Conservation (phyloP, 2,329 filamentous ascomycete species). For the Talaromyces sp. region DNA sequence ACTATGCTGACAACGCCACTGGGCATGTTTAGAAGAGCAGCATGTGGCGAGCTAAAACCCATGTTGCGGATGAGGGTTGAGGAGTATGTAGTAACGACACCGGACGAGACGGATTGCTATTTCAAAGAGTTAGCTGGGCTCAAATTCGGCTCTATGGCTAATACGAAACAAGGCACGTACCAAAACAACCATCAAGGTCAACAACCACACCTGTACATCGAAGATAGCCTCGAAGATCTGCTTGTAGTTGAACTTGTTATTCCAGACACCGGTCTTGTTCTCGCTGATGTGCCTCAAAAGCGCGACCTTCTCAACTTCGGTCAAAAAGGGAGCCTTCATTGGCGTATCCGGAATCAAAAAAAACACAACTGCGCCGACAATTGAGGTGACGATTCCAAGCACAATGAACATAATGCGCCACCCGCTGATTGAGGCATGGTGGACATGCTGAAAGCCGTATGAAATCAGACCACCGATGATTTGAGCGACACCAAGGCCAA, state of each 20-base stretch:
- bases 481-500: conserved; percentile 60
- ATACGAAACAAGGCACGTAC: neutral
- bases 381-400: conserved; percentile 48
- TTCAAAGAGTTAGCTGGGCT: conserved; percentile 25
- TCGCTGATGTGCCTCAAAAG: conserved; percentile 45
- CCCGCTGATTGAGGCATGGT: conserved; percentile 34
- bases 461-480: conserved; percentile 35
- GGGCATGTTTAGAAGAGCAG: conserved; percentile 48
- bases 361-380: conserved; percentile 44
- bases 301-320: conserved; percentile 39
- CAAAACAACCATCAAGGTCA: conserved; percentile 32
- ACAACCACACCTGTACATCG: conserved; percentile 49
- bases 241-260: conserved; percentile 48
- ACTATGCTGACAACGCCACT: conserved; percentile 44
- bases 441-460: conserved; percentile 57
- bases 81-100: conserved; percentile 48
- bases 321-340: conserved; percentile 40
- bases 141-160: neutral
- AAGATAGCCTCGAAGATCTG: conserved; percentile 50
- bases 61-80: conserved; percentile 44
- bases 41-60: conserved; percentile 44
- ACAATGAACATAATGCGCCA: conserved; percentile 55
- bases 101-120: conserved; percentile 43
- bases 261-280: conserved; percentile 55
- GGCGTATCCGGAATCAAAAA: conserved; percentile 53